Base-by-base conservation (phyloP, 2,329 filamentous ascomycete species). In the Pochonia chlamydosporia region DNA sequence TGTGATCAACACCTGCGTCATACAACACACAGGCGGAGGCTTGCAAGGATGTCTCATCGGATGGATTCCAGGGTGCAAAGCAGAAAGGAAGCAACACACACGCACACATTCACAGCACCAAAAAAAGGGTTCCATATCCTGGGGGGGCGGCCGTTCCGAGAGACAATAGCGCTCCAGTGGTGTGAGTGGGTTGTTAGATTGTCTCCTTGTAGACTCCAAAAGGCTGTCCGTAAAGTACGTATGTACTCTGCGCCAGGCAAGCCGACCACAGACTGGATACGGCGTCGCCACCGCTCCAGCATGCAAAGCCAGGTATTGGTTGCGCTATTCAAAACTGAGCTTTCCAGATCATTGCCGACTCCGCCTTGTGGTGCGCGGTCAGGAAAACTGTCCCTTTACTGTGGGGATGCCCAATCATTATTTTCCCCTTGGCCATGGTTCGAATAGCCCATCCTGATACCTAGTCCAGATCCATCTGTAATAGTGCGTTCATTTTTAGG, bases 21-120 rank as follows among this genome's bases (percentile, higher is more conserved):
- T 49, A 51, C 50, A 51, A 52, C 51, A 57, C 35, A 14, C 16
- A 54, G 57, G 59, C 55, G 49, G 53, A 54, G 44, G 54, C 35
- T 39, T 23, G 54, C 58, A 63, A 56, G 63, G 61, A 60, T 61
- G 60, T 61, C 55, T 64, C 59, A 61, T 59, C 57, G 59, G 63
- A 61, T 56, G 59, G 60, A 61, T 60, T 59, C 56, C 57, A 54
- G 47, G 46, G 47, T 40, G 47, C 35, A 46, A 43, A 52, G 46
- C 11, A 48, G 39, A 23, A 39, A 33, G 9, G 33, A 13, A 23
- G 6, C 13, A 43, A 18, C 21, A 28, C 30, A 41, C 35, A 45
- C 13, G 20, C 7, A 4, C n/a, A n/a, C n/a, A n/a, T n/a, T n/a
- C n/a, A n/a, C n/a, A 26, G 16, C 5, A 16, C 14, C 21, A 25